Conservation (phyloP, 257 asterid species). For the Nicotiana otophora region DNA sequence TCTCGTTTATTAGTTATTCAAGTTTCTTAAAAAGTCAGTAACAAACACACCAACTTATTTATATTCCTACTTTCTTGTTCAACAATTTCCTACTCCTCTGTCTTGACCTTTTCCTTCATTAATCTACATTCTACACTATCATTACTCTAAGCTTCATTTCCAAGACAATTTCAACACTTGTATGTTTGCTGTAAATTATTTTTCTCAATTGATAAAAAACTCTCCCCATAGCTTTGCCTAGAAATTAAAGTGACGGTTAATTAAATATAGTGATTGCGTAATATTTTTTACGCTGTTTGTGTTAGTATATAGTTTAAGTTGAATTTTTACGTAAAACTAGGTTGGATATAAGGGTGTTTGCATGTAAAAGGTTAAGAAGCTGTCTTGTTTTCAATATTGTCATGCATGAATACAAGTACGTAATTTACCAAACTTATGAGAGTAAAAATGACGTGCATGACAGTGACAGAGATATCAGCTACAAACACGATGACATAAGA, state of each 20-base stretch:
- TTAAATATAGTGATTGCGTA: too few relatives aligned
- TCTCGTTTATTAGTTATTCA: neutral
- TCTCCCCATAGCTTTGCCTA: too few relatives aligned
- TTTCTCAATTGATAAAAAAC: too few relatives aligned
- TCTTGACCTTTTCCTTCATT: neutral
- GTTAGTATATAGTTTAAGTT: too few relatives aligned
- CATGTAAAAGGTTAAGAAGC: neutral
- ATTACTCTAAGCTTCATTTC: neutral
- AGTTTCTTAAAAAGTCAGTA: constrained; percentile 13
- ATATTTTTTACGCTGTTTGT: too few relatives aligned
- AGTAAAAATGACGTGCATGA: neutral
- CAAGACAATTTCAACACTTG: neutral
- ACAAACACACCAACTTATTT: constrained; percentile 24
- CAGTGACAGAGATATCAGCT: neutral
- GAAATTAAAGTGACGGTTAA: too few relatives aligned
- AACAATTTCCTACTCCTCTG: constrained; percentile 18
- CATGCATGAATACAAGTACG: neutral
- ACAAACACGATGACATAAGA: neutral
- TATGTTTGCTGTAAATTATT: neutral
- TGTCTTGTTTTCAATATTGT: neutral
- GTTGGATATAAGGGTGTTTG: neutral
- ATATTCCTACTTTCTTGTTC: constrained; percentile 22
- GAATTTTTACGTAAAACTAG: neutral
- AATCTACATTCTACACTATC: neutral
- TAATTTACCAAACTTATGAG: neutral